These are phyloP conservation scores for Colletotrichum coccodes DNA, from an alignment of 2,329 filamentous ascomycete species.

Conservation along the genomic window DNA sequence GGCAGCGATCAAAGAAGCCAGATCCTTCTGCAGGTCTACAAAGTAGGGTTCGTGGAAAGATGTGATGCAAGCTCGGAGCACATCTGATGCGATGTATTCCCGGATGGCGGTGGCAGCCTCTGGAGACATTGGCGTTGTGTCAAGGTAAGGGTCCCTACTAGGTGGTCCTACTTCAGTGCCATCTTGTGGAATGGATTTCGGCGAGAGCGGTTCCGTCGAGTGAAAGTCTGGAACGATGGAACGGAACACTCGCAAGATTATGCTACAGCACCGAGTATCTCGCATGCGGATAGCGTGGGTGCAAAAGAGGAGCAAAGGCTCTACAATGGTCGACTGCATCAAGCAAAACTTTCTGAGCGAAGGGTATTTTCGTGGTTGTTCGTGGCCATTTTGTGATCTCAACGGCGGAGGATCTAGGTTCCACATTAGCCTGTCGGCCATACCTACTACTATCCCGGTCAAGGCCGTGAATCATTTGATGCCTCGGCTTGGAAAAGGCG, in stretches of 20 bases:
- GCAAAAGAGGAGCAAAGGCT: slow-evolving; percentile 91
- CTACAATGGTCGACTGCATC: slow-evolving; percentile 79
- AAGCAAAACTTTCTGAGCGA: slow-evolving; percentile 86
- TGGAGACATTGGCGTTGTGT: slow-evolving; percentile 58
- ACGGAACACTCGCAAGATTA: slow-evolving; percentile 87
- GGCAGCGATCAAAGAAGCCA: slow-evolving; percentile 86
- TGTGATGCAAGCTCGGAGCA: slow-evolving; percentile 88
- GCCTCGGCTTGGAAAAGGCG: neutral
- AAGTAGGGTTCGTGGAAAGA: slow-evolving; percentile 97
- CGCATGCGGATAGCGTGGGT: slow-evolving; percentile 90
- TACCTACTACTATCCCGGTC: neutral
- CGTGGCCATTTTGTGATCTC: slow-evolving; percentile 40
- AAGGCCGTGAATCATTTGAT: neutral
- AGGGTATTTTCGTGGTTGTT: slow-evolving; percentile 53
- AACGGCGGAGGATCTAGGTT: slow-evolving; percentile 44
- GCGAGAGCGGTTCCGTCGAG: slow-evolving; percentile 38
- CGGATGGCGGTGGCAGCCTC: slow-evolving; percentile 75
- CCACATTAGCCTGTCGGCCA: neutral
- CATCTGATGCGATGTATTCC: slow-evolving; percentile 89
- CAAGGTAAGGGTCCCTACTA: slow-evolving; percentile 36
- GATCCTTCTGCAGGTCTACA: slow-evolving; percentile 92
- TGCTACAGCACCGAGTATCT: slow-evolving; percentile 87
- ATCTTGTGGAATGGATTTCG: slow-evolving; percentile 41
- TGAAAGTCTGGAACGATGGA: slow-evolving; percentile 84
- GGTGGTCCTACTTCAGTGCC: slow-evolving; percentile 33